Evolutionary conservation across 768 basidiomycete species (phyloP).

Genomic region (Boletellus emodensis): DNA sequence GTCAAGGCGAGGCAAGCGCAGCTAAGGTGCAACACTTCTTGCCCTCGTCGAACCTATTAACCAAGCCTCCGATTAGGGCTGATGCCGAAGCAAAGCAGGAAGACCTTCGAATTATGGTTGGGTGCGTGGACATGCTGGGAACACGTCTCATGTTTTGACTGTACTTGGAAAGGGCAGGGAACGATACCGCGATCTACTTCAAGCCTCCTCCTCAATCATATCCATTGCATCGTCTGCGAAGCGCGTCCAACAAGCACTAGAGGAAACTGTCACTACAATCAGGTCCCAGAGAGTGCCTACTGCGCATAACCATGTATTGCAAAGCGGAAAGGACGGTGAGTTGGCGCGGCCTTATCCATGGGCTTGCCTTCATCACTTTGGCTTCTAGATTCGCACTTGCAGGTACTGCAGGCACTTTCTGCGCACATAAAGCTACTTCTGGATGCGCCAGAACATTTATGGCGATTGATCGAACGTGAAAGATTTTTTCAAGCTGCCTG

Average conservation of each 20-base stretch:
- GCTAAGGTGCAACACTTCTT: slow-evolving; percentile 47
- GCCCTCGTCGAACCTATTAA: not conserved
- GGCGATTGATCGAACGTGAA: slow-evolving; percentile 79
- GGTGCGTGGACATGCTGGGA: slow-evolving; percentile 52
- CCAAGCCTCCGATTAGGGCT: slow-evolving; percentile 38
- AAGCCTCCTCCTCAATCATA: slow-evolving; percentile 83
- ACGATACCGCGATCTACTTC: slow-evolving; percentile 83
- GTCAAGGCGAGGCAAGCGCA: slow-evolving; percentile 65
- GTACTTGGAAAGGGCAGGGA: slow-evolving; percentile 67
- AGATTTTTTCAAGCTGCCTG: slow-evolving; percentile 80
- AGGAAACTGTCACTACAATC: slow-evolving; percentile 57
- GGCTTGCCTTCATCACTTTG: slow-evolving; percentile 1
- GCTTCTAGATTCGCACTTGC: slow-evolving; percentile 58
- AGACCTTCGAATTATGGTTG: slow-evolving; percentile 86
- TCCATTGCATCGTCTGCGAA: slow-evolving; percentile 67
- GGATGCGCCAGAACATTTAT: slow-evolving; percentile 89
- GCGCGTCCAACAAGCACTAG: slow-evolving; percentile 57
- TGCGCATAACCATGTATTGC: slow-evolving; percentile 38
- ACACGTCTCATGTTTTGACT: slow-evolving; percentile 24
- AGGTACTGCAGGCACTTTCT: slow-evolving; percentile 67
- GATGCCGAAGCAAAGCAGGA: slow-evolving; percentile 88
- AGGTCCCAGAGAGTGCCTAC: slow-evolving; percentile 43
- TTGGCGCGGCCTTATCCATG: not conserved
- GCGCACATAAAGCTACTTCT: slow-evolving; percentile 89
- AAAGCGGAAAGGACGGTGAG: slow-evolving; percentile 43